These are phyloP conservation scores for Niebla homalea DNA, from an alignment of 495 filamentous ascomycete species.

Conservation along the genomic window DNA sequence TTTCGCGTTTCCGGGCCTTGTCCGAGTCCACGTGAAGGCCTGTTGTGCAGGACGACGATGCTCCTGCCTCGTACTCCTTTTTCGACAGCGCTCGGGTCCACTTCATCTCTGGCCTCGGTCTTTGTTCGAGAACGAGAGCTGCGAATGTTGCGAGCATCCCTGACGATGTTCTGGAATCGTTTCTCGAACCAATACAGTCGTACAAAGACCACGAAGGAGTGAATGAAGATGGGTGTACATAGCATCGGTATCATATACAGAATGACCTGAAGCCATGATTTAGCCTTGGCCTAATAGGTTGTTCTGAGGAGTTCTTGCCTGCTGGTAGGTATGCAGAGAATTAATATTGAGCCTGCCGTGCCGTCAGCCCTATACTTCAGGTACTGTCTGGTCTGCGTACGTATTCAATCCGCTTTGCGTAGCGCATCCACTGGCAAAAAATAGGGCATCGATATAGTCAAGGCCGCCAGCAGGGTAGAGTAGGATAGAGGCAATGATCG, in stretches of 20 bases:
- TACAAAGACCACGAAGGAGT: constrained; percentile 75
- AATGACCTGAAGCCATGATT: constrained; percentile 30
- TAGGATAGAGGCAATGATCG: constrained; percentile 60
- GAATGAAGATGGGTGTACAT: constrained; percentile 82
- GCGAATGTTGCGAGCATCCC: constrained; percentile 40
- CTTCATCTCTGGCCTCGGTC: constrained; percentile 34
- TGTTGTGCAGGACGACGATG: constrained; percentile 59
- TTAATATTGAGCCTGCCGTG: constrained; percentile 53
- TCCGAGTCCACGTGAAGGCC: constrained; percentile 7
- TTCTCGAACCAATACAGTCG: constrained; percentile 97
- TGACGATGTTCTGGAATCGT: constrained; percentile 68
- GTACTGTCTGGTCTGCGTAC: constrained; percentile 15
- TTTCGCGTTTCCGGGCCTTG: constrained; percentile 6
- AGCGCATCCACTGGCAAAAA: constrained; percentile 64
- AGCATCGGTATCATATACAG: constrained; percentile 60
- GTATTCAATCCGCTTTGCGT: constrained; percentile 92
- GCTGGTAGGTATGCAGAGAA: constrained; percentile 60
- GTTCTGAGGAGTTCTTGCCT: constrained; percentile 21
- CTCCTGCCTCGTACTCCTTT: constrained; percentile 54
- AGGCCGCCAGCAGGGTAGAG: constrained; percentile 52
- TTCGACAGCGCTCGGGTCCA: constrained; percentile 40
- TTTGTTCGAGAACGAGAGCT: constrained; percentile 43
- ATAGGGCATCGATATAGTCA: constrained; percentile 77
- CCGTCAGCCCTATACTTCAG: neutral
- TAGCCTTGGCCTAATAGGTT: neutral